Evolutionary conservation across 352 stramenopile species (phyloP).

Genomic region (Pythium biforme): DNA sequence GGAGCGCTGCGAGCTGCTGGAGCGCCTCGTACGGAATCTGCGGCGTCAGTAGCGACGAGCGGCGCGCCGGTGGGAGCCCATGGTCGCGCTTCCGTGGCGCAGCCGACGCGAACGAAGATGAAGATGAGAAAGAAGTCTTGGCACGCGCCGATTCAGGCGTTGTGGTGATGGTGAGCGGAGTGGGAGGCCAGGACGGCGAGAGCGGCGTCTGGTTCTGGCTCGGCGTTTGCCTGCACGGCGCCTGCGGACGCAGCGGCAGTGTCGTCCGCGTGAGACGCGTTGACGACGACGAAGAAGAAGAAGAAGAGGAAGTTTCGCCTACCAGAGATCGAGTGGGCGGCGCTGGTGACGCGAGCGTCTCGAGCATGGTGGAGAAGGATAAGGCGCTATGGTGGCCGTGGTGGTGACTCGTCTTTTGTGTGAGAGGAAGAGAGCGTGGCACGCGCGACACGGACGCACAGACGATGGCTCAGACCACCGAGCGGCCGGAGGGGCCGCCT

Average conservation of each 20-base stretch:
- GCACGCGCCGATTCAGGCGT: neutral
- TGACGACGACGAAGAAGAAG: no score
- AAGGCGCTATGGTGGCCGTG: neutral
- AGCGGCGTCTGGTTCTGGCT: slow-evolving; percentile 26
- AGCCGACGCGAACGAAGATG: neutral
- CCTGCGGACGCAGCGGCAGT: neutral
- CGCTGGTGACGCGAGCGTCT: neutral
- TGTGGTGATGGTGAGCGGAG: neutral
- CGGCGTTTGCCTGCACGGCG: slow-evolving; percentile 14
- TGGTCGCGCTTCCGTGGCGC: neutral
- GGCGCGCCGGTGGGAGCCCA: neutral
- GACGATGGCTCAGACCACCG: no score
- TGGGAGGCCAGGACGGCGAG: no score
- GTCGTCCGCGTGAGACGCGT: no score
- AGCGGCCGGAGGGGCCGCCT: no score
- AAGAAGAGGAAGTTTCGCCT: no score
- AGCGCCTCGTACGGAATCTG: neutral
- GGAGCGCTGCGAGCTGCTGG: neutral
- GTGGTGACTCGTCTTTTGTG: neutral
- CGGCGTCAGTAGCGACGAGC: neutral
- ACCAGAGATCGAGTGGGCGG: no score
- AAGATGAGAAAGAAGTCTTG: neutral
- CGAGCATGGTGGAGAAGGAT: neutral
- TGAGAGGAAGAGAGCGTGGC: neutral
- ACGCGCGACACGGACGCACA: neutral